Evolutionary conservation across 1,139 yeast genomes (phyloP).

Genomic region (Candida glucosophila): DNA sequence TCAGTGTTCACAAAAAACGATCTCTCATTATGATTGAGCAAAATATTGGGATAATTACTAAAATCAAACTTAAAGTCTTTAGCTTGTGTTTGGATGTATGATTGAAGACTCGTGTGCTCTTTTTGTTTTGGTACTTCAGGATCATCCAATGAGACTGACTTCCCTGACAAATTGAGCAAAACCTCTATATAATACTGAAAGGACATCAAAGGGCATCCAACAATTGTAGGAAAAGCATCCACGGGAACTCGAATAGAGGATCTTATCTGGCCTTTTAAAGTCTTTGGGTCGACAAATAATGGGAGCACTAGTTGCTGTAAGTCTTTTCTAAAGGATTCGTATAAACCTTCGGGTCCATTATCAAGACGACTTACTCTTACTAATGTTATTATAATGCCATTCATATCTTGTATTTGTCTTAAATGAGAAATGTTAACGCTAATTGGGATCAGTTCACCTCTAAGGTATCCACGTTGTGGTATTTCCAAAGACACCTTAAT

Average conservation of each 20-base stretch:
- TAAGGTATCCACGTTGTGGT: constrained; percentile 61
- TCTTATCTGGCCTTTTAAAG: constrained; percentile 49
- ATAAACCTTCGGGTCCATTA: constrained; percentile 51
- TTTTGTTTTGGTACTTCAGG: constrained; percentile 10
- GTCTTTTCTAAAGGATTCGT: constrained; percentile 80
- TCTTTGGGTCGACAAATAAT: constrained; percentile 64
- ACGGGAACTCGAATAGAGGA: constrained; percentile 69
- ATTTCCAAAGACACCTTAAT: constrained; percentile 52
- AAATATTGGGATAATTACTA: constrained; percentile 14
- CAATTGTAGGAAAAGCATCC: constrained; percentile 80
- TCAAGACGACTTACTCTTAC: constrained; percentile 76
- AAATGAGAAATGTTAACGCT: constrained; percentile 60
- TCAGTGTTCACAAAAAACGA: constrained; percentile 67
- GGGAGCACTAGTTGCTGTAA: constrained; percentile 73
- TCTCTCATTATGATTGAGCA: constrained; percentile 25
- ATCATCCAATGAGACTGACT: constrained; percentile 27
- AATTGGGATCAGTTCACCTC: constrained; percentile 75
- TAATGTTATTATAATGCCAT: constrained; percentile 71
- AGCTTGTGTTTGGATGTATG: constrained; percentile 4
- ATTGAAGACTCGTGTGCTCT: constrained; percentile 4
- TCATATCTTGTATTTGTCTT: constrained; percentile 60
- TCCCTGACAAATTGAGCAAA: constrained; percentile 55
- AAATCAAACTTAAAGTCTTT: constrained; percentile 23
- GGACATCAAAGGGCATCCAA: constrained; percentile 63
- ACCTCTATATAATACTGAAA: constrained; percentile 85